A percentile compares a stretch with the other conserved stretches of the same genome.
Conservation (phyloP, 805 yeast genomes). For the Myxozyma geophila region DNA sequence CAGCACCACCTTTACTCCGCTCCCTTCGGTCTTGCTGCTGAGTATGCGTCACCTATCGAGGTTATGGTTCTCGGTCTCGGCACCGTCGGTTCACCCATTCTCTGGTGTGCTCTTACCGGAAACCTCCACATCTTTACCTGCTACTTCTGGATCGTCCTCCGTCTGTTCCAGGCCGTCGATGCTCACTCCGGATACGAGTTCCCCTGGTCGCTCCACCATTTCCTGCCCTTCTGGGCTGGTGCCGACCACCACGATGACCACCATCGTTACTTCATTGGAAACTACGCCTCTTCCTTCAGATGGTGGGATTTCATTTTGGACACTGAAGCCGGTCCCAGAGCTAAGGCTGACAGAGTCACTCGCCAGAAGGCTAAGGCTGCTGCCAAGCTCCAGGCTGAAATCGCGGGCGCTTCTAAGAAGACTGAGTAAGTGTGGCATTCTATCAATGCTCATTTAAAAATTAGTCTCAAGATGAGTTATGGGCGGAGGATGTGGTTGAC, state of each 20-base stretch:
- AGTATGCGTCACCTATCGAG: slow-evolving; percentile 96
- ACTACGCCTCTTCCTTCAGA: slow-evolving; percentile 92
- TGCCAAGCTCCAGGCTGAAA: slow-evolving; percentile 45
- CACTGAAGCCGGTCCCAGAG: slow-evolving; percentile 89
- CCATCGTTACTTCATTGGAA: slow-evolving; percentile 94
- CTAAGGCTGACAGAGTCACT: slow-evolving; percentile 68
- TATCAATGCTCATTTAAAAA: neutral
- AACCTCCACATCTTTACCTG: slow-evolving; percentile 88
- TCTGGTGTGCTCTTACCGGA: slow-evolving; percentile 76
- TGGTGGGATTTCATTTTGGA: slow-evolving; percentile 90
- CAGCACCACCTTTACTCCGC: slow-evolving; percentile 98
- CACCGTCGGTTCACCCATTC: slow-evolving; percentile 92
- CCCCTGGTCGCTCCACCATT: slow-evolving; percentile 93
- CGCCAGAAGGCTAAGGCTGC: slow-evolving; percentile 56
- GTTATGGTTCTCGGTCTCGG: slow-evolving; percentile 91
- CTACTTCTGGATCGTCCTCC: slow-evolving; percentile 80
- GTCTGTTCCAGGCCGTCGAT: slow-evolving; percentile 95
- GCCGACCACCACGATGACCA: slow-evolving; percentile 71
- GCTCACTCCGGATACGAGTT: slow-evolving; percentile 98
- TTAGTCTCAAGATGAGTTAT: neutral
- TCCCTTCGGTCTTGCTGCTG: slow-evolving; percentile 96
- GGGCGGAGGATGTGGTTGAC: too few species aligned
- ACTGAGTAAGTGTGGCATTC: slow-evolving; percentile 21
- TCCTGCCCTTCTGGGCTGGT: slow-evolving; percentile 65
- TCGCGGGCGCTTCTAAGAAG: slow-evolving; percentile 30